These are phyloP conservation scores for Sphagnum tenellum DNA, from an alignment of 225 moss, liverwort and hornwort genomes.

Conservation along the genomic window DNA sequence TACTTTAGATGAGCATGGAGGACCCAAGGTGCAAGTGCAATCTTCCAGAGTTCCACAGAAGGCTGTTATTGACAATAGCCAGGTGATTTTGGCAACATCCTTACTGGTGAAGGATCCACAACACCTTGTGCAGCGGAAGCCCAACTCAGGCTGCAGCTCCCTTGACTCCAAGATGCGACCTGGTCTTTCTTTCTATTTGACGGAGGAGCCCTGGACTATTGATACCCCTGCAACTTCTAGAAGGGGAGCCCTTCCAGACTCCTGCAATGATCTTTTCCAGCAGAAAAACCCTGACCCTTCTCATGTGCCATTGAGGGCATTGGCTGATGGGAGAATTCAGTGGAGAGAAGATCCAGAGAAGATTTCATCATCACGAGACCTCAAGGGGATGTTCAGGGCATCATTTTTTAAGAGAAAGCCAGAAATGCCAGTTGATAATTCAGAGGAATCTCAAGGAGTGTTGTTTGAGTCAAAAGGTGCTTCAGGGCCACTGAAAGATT, in stretches of 20 bases:
- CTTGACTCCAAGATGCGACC: constrained; percentile 26
- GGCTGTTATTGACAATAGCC: constrained; percentile 36
- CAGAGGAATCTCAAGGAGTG: too few relatives aligned
- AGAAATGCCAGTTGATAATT: too few relatives aligned
- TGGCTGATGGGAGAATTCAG: constrained; percentile 20
- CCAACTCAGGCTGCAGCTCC: constrained; percentile 20
- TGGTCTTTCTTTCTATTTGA: constrained; percentile 28
- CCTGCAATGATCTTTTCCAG: constrained; percentile 13
- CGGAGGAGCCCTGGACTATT: constrained; percentile 12
- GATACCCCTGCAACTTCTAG: constrained; percentile 5
- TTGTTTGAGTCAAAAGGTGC: too few relatives aligned
- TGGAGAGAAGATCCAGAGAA: constrained; percentile 20
- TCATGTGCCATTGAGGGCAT: constrained; percentile 8
- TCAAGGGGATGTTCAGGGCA: constrained; percentile 9
- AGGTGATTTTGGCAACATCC: constrained; percentile 23
- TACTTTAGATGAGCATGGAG: constrained; percentile 15
- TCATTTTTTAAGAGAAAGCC: too few relatives aligned
- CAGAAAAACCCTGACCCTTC: constrained; percentile 18
- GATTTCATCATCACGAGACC: constrained; percentile 13
- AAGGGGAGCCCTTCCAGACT: constrained; percentile 15
- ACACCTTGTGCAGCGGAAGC: constrained; percentile 8
- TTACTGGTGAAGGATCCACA: constrained; percentile 9
- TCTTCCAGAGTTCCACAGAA: constrained; percentile 21
- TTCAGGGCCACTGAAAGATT: too few relatives aligned
- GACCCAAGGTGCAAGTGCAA: constrained; percentile 5